Conservation (phyloP, 192 early-diverging fungal species). For the Dissophora ornata region DNA sequence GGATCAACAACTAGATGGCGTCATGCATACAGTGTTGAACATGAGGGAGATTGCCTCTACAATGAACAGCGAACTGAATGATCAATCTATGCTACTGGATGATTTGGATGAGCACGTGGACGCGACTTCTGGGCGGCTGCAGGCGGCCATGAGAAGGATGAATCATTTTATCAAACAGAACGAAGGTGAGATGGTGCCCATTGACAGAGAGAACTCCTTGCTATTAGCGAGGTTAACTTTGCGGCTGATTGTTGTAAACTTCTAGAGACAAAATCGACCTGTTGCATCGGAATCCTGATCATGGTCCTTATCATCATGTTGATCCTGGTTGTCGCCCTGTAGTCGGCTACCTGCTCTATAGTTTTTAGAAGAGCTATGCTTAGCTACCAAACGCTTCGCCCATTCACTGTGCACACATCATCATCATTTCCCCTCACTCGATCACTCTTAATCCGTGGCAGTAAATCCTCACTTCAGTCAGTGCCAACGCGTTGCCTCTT, state of each 20-base stretch:
- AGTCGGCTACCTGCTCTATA: too few species aligned
- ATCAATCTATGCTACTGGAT: conserved; percentile 67
- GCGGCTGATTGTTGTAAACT: neutral
- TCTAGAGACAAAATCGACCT: conserved; percentile 64
- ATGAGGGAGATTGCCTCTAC: conserved; percentile 69
- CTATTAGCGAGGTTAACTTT: neutral
- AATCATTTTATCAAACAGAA: conserved; percentile 64
- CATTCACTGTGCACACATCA: too few species aligned
- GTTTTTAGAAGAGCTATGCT: too few species aligned
- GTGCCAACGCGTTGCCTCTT: too few species aligned
- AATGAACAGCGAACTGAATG: conserved; percentile 65
- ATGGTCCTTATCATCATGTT: conserved; percentile 66
- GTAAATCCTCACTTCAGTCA: too few species aligned
- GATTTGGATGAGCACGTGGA: conserved; percentile 69
- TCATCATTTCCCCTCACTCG: too few species aligned
- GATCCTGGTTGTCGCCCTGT: conserved; percentile 62
- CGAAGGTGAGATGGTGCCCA: conserved; percentile 55
- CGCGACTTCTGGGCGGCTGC: conserved; percentile 53
- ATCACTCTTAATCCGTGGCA: too few species aligned
- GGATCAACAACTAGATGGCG: conserved; percentile 66
- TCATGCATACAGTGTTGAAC: conserved; percentile 65
- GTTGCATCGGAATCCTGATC: conserved; percentile 65
- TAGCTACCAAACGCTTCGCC: too few species aligned
- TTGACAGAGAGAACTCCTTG: too few species aligned
- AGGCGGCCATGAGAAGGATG: conserved; percentile 63